Conservation (phyloP, 75 land plant genomes). For the Pinus taeda region DNA sequence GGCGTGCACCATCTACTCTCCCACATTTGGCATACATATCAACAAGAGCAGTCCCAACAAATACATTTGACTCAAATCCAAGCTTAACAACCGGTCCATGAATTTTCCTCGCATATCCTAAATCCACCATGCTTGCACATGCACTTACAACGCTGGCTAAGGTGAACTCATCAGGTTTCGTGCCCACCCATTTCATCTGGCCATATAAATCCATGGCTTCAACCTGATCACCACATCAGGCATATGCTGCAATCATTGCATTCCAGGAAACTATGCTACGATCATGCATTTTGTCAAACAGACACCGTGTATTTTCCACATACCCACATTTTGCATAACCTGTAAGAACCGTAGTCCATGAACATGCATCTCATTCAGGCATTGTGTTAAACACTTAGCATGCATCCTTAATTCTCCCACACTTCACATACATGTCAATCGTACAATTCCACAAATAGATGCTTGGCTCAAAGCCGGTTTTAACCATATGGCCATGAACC, state of each 20-base stretch:
- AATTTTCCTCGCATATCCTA: conserved; percentile 15
- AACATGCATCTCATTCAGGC: background rate
- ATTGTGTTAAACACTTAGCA: background rate
- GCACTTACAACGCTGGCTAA: conserved; percentile 4
- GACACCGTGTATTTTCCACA: background rate
- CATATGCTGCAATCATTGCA: background rate
- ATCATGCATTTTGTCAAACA: background rate
- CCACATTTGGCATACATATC: conserved; percentile 34
- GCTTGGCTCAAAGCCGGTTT: too few species aligned
- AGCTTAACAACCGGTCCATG: conserved; percentile 11
- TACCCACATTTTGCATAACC: background rate
- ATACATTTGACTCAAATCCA: conserved; percentile 6
- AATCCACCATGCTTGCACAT: conserved; percentile 10
- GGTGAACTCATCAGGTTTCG: too few species aligned
- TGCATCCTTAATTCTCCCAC: conserved; percentile 3
- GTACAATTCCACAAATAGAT: too few species aligned
- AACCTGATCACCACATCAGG: background rate
- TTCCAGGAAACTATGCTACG: background rate
- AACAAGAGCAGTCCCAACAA: conserved; percentile 20
- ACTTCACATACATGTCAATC: too few species aligned
- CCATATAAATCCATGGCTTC: background rate
- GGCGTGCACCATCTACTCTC: conserved; percentile 5
- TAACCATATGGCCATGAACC: too few species aligned
- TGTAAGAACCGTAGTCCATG: background rate
- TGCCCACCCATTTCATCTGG: background rate